Evolutionary conservation across 1,284 basidiomycete genomes (phyloP).

Genomic region (Cryptococcus sp.): DNA sequence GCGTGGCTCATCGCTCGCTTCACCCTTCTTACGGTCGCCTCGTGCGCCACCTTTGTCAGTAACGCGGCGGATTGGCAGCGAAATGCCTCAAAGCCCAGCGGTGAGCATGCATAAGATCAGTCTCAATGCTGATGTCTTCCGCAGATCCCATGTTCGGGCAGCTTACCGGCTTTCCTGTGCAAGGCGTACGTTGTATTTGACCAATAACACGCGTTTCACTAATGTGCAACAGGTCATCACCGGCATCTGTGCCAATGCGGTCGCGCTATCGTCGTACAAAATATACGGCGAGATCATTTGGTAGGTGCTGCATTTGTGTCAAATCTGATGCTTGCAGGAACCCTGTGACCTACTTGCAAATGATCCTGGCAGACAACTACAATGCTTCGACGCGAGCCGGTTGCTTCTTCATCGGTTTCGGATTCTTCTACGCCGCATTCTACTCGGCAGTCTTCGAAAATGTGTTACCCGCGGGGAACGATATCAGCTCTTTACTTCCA

Average conservation of each 20-base stretch:
- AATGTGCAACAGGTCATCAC: conserved; percentile 61
- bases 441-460: conserved; percentile 37
- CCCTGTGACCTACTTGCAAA: conserved; percentile 69
- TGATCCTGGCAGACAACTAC: conserved; percentile 66
- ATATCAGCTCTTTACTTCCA: conserved; percentile 55
- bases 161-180: conserved; percentile 26
- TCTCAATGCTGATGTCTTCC: no score
- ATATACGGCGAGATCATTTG: conserved; percentile 38
- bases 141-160: conserved; percentile 25
- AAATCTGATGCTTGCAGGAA: conserved; percentile 26
- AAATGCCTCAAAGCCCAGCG: conserved; percentile 58
- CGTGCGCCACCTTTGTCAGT: conserved; percentile 61
- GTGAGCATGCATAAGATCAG: no score
- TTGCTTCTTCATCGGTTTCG: conserved; percentile 65
- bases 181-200: conserved; percentile 58
- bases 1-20: conserved; percentile 61
- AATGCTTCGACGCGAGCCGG: conserved; percentile 68
- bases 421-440: conserved; percentile 31
- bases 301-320: no score
- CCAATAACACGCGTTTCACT: conserved; percentile 50
- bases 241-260: conserved; percentile 76
- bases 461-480: conserved; percentile 24
- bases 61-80: conserved; percentile 72
- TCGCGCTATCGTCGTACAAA: conserved; percentile 68
- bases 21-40: conserved; percentile 69